These are phyloP conservation scores for Debaryomyces maramus DNA, from an alignment of 805 yeast species.

Conservation along the genomic window DNA sequence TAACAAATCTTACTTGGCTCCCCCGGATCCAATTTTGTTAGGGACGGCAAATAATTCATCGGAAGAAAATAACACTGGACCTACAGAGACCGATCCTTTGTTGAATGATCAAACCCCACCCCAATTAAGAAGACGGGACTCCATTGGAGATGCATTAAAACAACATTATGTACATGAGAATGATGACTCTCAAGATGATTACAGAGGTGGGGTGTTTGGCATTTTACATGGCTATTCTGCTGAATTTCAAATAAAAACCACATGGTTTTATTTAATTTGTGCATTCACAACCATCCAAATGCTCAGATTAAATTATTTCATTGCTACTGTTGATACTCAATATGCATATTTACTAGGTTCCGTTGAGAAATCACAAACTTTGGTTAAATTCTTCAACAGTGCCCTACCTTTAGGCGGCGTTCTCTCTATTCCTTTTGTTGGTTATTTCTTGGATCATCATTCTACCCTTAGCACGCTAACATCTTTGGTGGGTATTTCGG, in stretches of 20 bases:
- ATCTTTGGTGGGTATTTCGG: constrained; percentile 40
- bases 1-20: constrained; percentile 47
- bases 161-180: constrained; percentile 55
- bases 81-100: constrained; percentile 9
- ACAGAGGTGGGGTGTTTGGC: constrained; percentile 51
- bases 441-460: constrained; percentile 49
- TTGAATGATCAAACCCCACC: constrained; percentile 22
- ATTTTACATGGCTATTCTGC: constrained; percentile 55
- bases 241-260: constrained; percentile 47
- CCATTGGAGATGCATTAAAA: constrained; percentile 57
- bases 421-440: constrained; percentile 54
- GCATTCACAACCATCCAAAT: constrained; percentile 54
- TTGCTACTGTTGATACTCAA: constrained; percentile 58
- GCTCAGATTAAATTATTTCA: constrained; percentile 58
- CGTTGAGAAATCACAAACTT: constrained; percentile 31
- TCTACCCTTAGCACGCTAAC: constrained; percentile 47
- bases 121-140: constrained; percentile 44
- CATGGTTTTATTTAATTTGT: constrained; percentile 53
- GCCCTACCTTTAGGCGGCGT: constrained; percentile 60
- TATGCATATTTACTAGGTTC: constrained; percentile 48
- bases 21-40: constrained; percentile 23
- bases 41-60: constrained; percentile 8
- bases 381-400: constrained; percentile 51
- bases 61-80: constrained; percentile 10
- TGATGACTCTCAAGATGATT: constrained; percentile 34